Evolutionary conservation across 352 stramenopile genomes (phyloP).

Genomic region (Globisporangium camurandrum): DNA sequence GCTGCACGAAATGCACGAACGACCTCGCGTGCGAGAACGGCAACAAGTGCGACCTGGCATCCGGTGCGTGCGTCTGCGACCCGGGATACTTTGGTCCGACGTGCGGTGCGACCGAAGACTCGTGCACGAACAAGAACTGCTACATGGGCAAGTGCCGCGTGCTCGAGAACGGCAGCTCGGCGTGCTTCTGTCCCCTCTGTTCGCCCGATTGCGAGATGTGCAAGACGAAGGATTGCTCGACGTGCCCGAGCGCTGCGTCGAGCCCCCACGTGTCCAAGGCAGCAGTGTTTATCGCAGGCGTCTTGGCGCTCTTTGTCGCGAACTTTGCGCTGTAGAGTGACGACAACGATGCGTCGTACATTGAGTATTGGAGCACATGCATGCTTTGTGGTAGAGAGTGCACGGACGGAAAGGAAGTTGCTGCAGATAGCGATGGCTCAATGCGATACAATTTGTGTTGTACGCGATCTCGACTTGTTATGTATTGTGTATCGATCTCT

Average conservation of each 20-base stretch:
- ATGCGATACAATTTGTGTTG: background rate
- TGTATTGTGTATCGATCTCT: background rate
- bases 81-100: slow-evolving; percentile 22
- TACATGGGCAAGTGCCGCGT: slow-evolving; percentile 14
- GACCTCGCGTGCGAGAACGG: slow-evolving; percentile 28
- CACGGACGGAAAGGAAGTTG: background rate
- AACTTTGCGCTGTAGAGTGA: slow-evolving; percentile 12
- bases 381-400: background rate
- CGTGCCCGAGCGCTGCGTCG: slow-evolving; percentile 11
- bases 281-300: slow-evolving; percentile 9
- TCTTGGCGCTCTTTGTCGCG: slow-evolving; percentile 9
- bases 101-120: slow-evolving; percentile 20
- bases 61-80: slow-evolving; percentile 20
- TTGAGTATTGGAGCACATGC: too few species aligned
- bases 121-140: slow-evolving; percentile 20
- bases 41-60: slow-evolving; percentile 18
- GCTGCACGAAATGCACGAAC: slow-evolving; percentile 30
- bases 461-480: background rate
- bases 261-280: slow-evolving; percentile 9
- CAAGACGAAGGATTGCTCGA: slow-evolving; percentile 17
- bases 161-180: slow-evolving; percentile 12
- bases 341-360: background rate
- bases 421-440: background rate
- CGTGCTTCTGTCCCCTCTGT: slow-evolving; percentile 18
- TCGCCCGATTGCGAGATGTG: slow-evolving; percentile 13